These are phyloP conservation scores for Apodospora peruviana DNA, from an alignment of 495 filamentous ascomycete species.

Conservation along the genomic window DNA sequence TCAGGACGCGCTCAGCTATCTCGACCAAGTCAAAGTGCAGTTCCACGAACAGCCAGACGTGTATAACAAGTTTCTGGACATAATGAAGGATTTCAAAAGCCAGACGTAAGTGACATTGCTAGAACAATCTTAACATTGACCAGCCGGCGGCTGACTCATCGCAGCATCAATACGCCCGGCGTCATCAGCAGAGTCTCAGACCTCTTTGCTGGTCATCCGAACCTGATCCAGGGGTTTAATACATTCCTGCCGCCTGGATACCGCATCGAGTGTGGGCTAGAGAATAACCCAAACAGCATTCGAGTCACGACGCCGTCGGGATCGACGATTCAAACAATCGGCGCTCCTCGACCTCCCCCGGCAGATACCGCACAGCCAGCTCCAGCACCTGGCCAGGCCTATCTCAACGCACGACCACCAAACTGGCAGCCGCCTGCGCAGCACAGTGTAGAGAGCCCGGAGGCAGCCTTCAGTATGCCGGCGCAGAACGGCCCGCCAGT, in stretches of 20 bases:
- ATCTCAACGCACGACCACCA: conserved; percentile 30
- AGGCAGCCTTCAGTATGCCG: conserved; percentile 48
- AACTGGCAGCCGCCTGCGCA: conserved; percentile 51
- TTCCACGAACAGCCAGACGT: conserved; percentile 97
- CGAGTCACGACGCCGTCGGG: conserved; percentile 96
- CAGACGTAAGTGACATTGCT: conserved; percentile 64
- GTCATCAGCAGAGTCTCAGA: conserved; percentile 96
- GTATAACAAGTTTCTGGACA: conserved; percentile 96
- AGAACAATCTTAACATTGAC: no score
- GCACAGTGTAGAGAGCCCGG: conserved; percentile 51
- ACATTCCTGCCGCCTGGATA: conserved; percentile 97
- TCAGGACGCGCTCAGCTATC: conserved; percentile 91
- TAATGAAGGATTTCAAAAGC: conserved; percentile 99
- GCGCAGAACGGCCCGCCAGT: conserved; percentile 38
- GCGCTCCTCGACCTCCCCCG: conserved; percentile 36
- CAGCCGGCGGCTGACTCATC: conserved; percentile 6
- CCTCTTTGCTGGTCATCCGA: conserved; percentile 95
- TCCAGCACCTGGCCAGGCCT: conserved; percentile 27
- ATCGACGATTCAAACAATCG: conserved; percentile 51
- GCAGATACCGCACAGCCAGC: conserved; percentile 34
- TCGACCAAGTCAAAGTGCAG: conserved; percentile 98
- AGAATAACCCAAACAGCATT: conserved; percentile 89
- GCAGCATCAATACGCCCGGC: conserved; percentile 92
- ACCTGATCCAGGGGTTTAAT: conserved; percentile 97
- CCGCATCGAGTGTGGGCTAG: conserved; percentile 89